phyloP scores from a whole-genome alignment of 192 early-diverging fungal genomes.

The Thamnidium elegans region DNA sequence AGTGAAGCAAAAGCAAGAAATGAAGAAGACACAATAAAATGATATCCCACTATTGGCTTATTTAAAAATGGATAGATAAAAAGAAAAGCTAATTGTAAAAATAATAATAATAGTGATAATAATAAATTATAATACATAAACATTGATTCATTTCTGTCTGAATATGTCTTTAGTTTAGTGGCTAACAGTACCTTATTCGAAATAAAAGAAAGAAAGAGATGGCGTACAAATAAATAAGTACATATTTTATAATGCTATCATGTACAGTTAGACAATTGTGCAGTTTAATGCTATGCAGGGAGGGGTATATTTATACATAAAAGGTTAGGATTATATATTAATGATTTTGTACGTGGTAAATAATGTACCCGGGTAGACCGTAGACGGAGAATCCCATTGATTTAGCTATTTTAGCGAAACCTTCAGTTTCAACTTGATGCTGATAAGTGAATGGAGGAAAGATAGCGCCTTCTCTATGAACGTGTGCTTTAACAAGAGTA shows the following conservation, averaged over 20 bases:
- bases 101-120: neutral
- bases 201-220: too few relatives aligned
- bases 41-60: too few relatives aligned
- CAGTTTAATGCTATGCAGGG: too few relatives aligned
- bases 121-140: neutral
- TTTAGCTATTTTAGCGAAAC: slow-evolving; percentile 61
- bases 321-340: neutral
- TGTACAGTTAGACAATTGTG: too few relatives aligned
- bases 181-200: slow-evolving; percentile 47
- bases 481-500: slow-evolving; percentile 52
- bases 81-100: neutral
- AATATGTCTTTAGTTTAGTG: too few relatives aligned
- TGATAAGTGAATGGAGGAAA: slow-evolving; percentile 59
- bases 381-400: slow-evolving; percentile 53
- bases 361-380: slow-evolving; percentile 53
- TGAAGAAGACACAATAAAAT: too few relatives aligned
- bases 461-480: slow-evolving; percentile 57
- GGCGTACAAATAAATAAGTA: too few relatives aligned
- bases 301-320: too few relatives aligned
- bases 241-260: too few relatives aligned
- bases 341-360: slow-evolving; percentile 43
- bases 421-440: slow-evolving; percentile 61
- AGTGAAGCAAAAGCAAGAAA: too few relatives aligned
- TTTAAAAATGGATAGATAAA: neutral
- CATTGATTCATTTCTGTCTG: slow-evolving; percentile 27